These are phyloP conservation scores for Penicillium arizonense DNA, from an alignment of 495 filamentous ascomycete genomes.

Conservation along the genomic window DNA sequence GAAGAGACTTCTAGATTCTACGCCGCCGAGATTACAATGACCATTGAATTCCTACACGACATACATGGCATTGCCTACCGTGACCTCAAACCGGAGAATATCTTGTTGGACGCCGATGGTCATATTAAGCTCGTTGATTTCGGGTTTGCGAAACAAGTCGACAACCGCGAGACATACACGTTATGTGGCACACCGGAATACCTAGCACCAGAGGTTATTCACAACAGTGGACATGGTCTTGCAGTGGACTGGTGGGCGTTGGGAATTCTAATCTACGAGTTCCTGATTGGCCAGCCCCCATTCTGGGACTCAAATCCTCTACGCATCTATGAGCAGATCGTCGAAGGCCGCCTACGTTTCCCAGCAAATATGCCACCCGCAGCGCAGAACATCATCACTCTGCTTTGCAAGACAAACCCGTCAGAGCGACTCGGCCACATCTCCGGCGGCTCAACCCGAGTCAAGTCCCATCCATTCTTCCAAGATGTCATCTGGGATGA, in stretches of 20 bases:
- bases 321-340: conserved; percentile 82
- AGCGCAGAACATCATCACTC: conserved; percentile 79
- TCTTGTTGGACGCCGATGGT: conserved; percentile 85
- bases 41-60: conserved; percentile 91
- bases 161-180: conserved; percentile 79
- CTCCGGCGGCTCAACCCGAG: conserved; percentile 72
- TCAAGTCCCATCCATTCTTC: conserved; percentile 91
- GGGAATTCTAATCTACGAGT: conserved; percentile 94
- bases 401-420: conserved; percentile 86
- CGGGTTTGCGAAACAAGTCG: conserved; percentile 81
- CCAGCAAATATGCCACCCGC: conserved; percentile 60
- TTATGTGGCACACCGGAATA: conserved; percentile 97
- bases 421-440: conserved; percentile 87
- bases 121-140: conserved; percentile 99
- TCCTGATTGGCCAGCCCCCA: conserved; percentile 91
- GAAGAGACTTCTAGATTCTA: conserved; percentile 88
- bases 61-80: conserved; percentile 82
- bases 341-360: conserved; percentile 40
- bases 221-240: conserved; percentile 89
- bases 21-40: conserved; percentile 90
- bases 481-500: conserved; percentile 80
- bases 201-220: conserved; percentile 93
- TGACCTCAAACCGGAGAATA: conserved; percentile 95
- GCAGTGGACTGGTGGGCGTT: conserved; percentile 99
- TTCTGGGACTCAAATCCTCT: conserved; percentile 97